Percentiles rank a stretch among this genome's conserved stretches.
Evolutionary conservation across 495 filamentous ascomycete species (phyloP).

Genomic region (Chaetomium tenue): DNA sequence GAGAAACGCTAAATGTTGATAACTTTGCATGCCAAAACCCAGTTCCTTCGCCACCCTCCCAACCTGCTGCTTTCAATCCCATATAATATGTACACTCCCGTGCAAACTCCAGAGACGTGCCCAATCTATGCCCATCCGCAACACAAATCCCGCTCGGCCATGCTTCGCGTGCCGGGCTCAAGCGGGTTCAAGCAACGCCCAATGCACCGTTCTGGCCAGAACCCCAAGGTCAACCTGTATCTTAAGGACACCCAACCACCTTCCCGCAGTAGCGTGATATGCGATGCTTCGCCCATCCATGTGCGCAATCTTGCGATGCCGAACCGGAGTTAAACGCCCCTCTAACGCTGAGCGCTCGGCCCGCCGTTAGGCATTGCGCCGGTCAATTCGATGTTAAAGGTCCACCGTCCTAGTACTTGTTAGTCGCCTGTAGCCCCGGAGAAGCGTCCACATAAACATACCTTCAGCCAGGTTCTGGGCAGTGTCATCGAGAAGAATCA

Average conservation of each 20-base stretch:
- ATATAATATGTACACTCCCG: background rate
- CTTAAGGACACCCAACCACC: background rate
- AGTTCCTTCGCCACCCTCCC: background rate
- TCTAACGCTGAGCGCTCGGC: slow-evolving; percentile 29
- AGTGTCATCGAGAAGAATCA: slow-evolving; percentile 87
- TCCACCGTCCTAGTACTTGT: slow-evolving; percentile 43
- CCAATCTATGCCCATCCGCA: slow-evolving; percentile 21
- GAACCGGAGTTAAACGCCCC: too few species aligned
- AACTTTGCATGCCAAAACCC: slow-evolving; percentile 1
- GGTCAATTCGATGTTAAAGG: slow-evolving; percentile 47
- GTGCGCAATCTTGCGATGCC: too few species aligned
- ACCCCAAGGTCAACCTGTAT: background rate
- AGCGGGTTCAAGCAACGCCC: slow-evolving; percentile 5
- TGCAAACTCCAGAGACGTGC: slow-evolving; percentile 15
- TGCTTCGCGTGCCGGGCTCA: slow-evolving; percentile 1
- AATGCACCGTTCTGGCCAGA: slow-evolving; percentile 13
- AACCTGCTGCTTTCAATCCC: background rate
- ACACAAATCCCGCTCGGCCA: background rate
- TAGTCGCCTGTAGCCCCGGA: background rate
- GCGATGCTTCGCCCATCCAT: background rate
- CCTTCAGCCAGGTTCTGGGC: slow-evolving; percentile 85
- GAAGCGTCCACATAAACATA: slow-evolving; percentile 48
- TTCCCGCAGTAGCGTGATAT: background rate
- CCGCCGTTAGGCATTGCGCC: slow-evolving; percentile 19
- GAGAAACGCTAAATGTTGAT: background rate